Evolutionary conservation across 495 filamentous ascomycete species (phyloP), one percentile per base, ranked within the genome.

Genomic region (Achaetomiella virescens): DNA sequence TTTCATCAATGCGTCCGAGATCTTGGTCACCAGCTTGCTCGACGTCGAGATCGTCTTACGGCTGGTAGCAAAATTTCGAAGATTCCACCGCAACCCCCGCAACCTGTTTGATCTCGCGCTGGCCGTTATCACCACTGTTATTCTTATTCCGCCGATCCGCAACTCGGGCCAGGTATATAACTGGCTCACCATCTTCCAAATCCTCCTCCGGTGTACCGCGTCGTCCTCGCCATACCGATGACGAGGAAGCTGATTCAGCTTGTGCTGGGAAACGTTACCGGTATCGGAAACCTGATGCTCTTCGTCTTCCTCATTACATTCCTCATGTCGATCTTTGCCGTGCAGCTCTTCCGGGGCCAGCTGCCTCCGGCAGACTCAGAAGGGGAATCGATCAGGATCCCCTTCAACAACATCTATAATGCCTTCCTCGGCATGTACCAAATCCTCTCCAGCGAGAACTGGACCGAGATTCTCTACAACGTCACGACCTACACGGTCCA

Each of bases 341-440:
- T 87, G 9, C 92, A 99, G 65, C 82, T 97, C 22, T 93, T 97
- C 63, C 87, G 93, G 15, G 90, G 91, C 10, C 85, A 95, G 58
- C 78, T 99, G 11, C 85, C 88, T 4, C 38, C 64, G 14, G 38
- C 70, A 14, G 81, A 91, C 54, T 66, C 71, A n/a, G 59, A 72
- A 2, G 86, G 81, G 0, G 71, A 82, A 7, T 65, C 67, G 0
- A 79, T 86, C 60, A 73, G 76, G 38, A 81, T 91, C 55, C 86
- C 88, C 1, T 99, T 99, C 70, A 80, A 80, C 61, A 88, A 89
- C 35, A 92, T 97, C 31, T 99, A 88, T 71, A 97, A 97, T 61
- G 86, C 90, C 0, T 99, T 97, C 61, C 79, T 97, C 18, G 93
- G 91, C 52, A 99, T 99, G 93, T 99, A 99, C 64, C 89, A 95